Conservation (phyloP, 176 grass and related monocot genomes). For the Juncus inflexus region DNA sequence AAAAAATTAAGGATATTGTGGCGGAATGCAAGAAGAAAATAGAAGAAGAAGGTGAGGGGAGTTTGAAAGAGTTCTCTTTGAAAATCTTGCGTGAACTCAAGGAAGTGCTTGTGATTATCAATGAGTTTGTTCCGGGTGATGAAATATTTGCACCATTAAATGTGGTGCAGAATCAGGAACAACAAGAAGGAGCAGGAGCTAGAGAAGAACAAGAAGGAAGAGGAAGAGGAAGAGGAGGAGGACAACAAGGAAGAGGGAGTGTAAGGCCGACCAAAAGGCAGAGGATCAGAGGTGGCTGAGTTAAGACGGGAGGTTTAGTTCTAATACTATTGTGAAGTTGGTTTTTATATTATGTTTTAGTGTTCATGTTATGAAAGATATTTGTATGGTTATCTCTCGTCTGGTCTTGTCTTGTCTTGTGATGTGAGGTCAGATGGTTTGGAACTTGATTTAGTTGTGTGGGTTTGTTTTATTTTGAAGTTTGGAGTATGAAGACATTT, state of each 20-base stretch:
- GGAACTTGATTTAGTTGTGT: neutral
- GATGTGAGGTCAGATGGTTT: neutral
- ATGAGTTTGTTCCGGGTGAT: neutral
- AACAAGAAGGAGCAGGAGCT: neutral
- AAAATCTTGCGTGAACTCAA: conserved; percentile 2
- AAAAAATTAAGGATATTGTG: neutral
- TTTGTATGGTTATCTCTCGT: neutral
- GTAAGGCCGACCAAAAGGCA: conserved; percentile 40
- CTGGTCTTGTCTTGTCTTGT: neutral
- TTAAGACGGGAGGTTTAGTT: too few relatives aligned
- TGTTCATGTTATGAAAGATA: neutral
- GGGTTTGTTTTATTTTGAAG: neutral
- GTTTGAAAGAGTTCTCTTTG: neutral
- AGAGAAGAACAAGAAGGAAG: too few relatives aligned
- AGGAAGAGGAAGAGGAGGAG: too few relatives aligned
- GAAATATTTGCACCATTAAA: neutral
- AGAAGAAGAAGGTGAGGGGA: neutral
- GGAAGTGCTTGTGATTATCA: neutral
- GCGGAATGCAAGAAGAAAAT: neutral
- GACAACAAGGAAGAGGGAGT: conserved; percentile 15
- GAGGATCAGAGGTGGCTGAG: conserved; percentile 15
- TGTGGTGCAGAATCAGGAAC: too few relatives aligned
- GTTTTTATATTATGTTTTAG: neutral
- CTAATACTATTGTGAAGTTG: too few relatives aligned
- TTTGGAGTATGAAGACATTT: neutral